phyloP scores from a whole-genome alignment of 495 filamentous ascomycete species.

The Pseudevernia furfuracea region DNA sequence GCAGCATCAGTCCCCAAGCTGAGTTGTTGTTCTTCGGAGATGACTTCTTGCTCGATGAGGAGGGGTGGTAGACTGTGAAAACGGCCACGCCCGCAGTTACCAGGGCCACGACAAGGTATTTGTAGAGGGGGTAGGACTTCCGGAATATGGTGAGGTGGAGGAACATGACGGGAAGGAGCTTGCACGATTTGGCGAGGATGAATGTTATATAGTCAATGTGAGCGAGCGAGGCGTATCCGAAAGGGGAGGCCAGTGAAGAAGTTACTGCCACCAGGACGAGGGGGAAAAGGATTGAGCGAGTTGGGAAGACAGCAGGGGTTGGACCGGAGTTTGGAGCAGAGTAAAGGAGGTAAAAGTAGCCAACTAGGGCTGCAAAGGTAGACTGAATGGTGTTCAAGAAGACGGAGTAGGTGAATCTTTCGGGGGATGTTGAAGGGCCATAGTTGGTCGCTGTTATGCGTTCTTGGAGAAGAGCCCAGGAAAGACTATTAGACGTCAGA shows the following conservation, averaged over 20 bases:
- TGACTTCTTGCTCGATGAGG: conserved; percentile 59
- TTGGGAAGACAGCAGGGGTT: conserved; percentile 67
- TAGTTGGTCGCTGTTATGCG: conserved; percentile 95
- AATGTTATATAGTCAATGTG: conserved; percentile 99
- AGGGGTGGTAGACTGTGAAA: conserved; percentile 81
- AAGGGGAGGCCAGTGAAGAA: conserved; percentile 80
- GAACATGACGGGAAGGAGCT: conserved; percentile 94
- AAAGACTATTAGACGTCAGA: conserved; percentile 52
- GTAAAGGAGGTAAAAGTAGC: conserved; percentile 69
- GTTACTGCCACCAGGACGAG: conserved; percentile 80
- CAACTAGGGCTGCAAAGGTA: conserved; percentile 72
- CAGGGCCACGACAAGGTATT: conserved; percentile 84
- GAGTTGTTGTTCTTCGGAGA: conserved; percentile 35
- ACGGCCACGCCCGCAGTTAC: conserved; percentile 90
- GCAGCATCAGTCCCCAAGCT: conserved; percentile 70
- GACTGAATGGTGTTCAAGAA: conserved; percentile 97
- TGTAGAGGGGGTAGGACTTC: conserved; percentile 85
- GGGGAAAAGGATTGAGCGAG: conserved; percentile 60
- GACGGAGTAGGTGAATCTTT: conserved; percentile 82
- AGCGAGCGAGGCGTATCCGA: conserved; percentile 85
- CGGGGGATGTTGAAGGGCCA: conserved; percentile 42
- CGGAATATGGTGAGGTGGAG: conserved; percentile 90
- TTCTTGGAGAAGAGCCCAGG: conserved; percentile 95
- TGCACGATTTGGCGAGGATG: conserved; percentile 96
- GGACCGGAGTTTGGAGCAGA: conserved; percentile 50